Conservation (phyloP, 805 yeast genomes). For the Limtongozyma cylindracea region DNA sequence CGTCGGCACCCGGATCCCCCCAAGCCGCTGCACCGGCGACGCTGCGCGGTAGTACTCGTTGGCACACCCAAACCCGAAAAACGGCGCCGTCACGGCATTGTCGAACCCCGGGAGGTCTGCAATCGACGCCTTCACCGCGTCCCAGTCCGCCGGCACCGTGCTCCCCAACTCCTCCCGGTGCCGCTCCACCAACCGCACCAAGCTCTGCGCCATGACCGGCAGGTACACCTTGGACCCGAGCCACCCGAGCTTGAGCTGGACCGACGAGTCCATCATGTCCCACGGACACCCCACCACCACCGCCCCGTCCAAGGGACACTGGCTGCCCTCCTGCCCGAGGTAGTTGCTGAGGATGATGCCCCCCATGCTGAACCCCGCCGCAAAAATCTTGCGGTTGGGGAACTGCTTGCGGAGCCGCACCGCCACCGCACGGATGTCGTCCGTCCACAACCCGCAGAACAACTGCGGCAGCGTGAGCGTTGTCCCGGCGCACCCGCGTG, state of each 20-base stretch:
- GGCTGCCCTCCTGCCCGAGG: constrained; percentile 32
- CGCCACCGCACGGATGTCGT: constrained; percentile 34
- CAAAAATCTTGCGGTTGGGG: constrained; percentile 39
- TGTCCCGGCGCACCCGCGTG: constrained; percentile 61
- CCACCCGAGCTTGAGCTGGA: constrained; percentile 12
- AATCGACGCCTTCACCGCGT: constrained; percentile 7
- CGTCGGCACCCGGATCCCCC: constrained; percentile 33
- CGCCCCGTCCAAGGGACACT: constrained; percentile 26
- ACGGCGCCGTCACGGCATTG: constrained; percentile 27
- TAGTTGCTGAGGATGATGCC: constrained; percentile 42
- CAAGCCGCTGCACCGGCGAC: constrained; percentile 29
- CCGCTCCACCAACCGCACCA: constrained; percentile 8
- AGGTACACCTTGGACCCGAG: constrained; percentile 14
- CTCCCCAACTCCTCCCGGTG: constrained; percentile 7
- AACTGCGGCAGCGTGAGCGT: constrained; percentile 43
- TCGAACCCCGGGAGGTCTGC: constrained; percentile 27
- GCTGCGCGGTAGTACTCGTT: constrained; percentile 40
- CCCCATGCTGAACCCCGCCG: constrained; percentile 52
- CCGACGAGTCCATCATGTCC: constrained; percentile 36
- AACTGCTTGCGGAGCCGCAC: constrained; percentile 19
- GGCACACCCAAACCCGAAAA: constrained; percentile 38
- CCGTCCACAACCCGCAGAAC: constrained; percentile 44
- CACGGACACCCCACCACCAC: constrained; percentile 43
- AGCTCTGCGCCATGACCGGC: constrained; percentile 15
- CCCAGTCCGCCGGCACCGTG: constrained; percentile 5